Percentiles rank a stretch among this genome's conserved stretches.
phyloP scores from a whole-genome alignment of 2,329 filamentous ascomycete genomes.

The Fonsecaea nubica region DNA sequence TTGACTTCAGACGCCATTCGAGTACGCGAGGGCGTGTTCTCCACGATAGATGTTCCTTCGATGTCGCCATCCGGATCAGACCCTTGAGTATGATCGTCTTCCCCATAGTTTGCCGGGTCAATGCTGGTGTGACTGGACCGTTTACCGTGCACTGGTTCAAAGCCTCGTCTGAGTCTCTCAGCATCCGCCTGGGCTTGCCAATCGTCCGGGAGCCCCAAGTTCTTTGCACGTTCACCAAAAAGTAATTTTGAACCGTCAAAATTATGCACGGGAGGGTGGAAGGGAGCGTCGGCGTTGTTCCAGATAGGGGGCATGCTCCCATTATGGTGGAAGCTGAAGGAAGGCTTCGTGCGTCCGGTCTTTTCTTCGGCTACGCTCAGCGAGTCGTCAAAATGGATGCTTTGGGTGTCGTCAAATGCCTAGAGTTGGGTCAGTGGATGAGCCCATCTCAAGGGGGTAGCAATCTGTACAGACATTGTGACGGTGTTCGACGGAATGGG shows the following conservation, averaged over 20 bases:
- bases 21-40: conserved; percentile 33
- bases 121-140: conserved; percentile 7
- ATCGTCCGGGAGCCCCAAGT: neutral
- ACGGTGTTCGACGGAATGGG: neutral
- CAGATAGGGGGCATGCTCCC: conserved; percentile 7
- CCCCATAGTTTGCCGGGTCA: neutral
- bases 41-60: conserved; percentile 10
- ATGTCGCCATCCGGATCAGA: conserved; percentile 31
- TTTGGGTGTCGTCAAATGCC: conserved; percentile 37
- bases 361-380: conserved; percentile 26
- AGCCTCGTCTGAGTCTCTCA: conserved; percentile 26
- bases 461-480: conserved; percentile 3
- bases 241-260: neutral
- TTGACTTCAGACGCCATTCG: conserved; percentile 12
- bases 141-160: conserved; percentile 17
- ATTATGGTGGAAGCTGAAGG: conserved; percentile 1
- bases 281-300: neutral
- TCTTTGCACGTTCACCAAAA: neutral
- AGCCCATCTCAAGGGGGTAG: neutral
- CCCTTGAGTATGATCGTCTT: conserved; percentile 20
- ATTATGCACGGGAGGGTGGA: neutral
- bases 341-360: neutral
- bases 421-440: conserved; percentile 9
- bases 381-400: conserved; percentile 36
- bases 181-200: conserved; percentile 27